A percentile compares a stretch with the other conserved stretches of the same genome.
These are phyloP conservation scores for Hericium alpestre DNA, from an alignment of 768 basidiomycete species.

Conservation along the genomic window DNA sequence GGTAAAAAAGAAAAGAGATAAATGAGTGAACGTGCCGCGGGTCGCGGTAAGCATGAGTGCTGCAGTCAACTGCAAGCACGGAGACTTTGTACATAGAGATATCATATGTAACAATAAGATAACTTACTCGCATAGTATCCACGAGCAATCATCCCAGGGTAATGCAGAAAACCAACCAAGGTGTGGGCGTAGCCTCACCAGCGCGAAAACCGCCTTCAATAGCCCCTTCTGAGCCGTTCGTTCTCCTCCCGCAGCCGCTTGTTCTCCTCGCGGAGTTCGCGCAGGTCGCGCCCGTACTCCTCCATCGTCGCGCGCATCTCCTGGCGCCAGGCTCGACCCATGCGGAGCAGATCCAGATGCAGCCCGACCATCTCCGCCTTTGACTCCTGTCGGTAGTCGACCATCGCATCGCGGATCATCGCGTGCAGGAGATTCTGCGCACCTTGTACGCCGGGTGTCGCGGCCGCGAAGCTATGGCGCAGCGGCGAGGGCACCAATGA, in stretches of 20 bases:
- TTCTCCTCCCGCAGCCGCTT: conserved; percentile 58
- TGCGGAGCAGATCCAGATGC: conserved; percentile 61
- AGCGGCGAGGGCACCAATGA: conserved; percentile 15
- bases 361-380: conserved; percentile 64
- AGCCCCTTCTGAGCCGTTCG: conserved; percentile 34
- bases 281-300: conserved; percentile 49
- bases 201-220: conserved; percentile 9
- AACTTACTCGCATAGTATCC: neutral
- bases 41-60: neutral
- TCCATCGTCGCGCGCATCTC: conserved; percentile 55
- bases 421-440: conserved; percentile 54
- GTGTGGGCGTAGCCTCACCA: neutral
- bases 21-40: neutral
- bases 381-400: conserved; percentile 60
- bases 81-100: neutral
- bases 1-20: neutral
- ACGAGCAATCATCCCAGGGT: neutral
- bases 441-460: conserved; percentile 27
- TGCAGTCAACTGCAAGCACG: neutral
- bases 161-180: neutral
- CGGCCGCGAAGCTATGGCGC: conserved; percentile 28
- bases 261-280: conserved; percentile 34
- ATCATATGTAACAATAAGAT: neutral
- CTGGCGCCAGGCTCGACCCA: conserved; percentile 59
- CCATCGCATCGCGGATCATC: conserved; percentile 63